A percentile compares a stretch with the other conserved stretches of the same genome.
Evolutionary conservation across 192 early-diverging fungal species (phyloP).

Genomic region (Mortierella hygrophila): DNA sequence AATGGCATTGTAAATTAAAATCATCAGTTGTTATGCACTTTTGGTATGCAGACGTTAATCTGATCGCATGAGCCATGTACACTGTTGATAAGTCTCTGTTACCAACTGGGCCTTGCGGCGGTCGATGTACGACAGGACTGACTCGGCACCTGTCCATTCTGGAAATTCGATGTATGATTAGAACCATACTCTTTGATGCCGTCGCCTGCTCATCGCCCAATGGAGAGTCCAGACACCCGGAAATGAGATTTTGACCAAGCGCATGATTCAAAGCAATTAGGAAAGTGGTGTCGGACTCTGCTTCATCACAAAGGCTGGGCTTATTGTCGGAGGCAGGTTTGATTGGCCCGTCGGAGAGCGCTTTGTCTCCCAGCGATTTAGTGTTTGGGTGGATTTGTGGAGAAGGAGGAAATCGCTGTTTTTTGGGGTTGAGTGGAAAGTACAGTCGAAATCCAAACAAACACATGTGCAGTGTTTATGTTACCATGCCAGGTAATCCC

Average conservation of each 20-base stretch:
- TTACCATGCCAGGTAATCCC: not conserved
- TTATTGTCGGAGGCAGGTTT: constrained; percentile 5
- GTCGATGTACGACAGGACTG: no score
- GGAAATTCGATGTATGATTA: no score
- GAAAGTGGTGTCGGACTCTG: constrained; percentile 3
- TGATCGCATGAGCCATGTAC: no score
- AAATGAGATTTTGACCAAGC: not conserved
- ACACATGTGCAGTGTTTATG: constrained; percentile 4
- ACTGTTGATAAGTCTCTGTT: no score
- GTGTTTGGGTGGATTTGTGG: constrained; percentile 18
- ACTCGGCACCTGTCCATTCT: no score
- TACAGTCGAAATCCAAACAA: constrained; percentile 9
- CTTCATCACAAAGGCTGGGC: not conserved
- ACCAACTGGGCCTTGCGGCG: no score
- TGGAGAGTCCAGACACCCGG: not conserved
- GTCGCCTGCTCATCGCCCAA: no score
- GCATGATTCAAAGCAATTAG: not conserved
- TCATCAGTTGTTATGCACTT: no score
- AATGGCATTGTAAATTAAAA: no score
- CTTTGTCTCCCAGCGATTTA: not conserved
- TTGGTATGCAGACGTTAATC: no score
- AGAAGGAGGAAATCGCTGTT: constrained; percentile 4
- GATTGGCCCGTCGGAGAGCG: constrained; percentile 10
- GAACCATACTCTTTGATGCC: no score
- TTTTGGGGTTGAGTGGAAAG: constrained; percentile 3